Percentiles rank a stretch among this genome's conserved stretches.
These are phyloP conservation scores for Pezicula carpinea DNA, from an alignment of 2,329 filamentous ascomycete species.

Conservation along the genomic window DNA sequence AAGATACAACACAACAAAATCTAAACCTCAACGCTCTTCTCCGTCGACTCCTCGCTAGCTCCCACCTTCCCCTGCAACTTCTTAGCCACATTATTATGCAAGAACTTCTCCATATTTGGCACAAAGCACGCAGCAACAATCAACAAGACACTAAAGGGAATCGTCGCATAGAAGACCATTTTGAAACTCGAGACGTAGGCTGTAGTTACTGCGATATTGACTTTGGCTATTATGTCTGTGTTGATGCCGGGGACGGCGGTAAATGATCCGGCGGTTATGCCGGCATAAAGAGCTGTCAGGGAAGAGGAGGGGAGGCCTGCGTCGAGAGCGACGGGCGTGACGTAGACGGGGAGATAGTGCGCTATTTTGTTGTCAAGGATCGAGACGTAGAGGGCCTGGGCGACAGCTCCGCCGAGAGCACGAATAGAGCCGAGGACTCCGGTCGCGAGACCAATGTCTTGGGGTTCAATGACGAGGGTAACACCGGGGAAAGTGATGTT, in stretches of 20 bases:
- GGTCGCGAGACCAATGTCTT: slow-evolving; percentile 32
- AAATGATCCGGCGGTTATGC: slow-evolving; percentile 27
- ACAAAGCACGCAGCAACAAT: slow-evolving; percentile 28
- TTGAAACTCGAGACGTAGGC: slow-evolving; percentile 32
- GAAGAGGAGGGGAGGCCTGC: slow-evolving; percentile 34
- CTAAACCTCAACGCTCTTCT: neutral
- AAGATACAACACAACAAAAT: neutral
- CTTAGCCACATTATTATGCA: slow-evolving; percentile 30
- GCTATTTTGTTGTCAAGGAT: slow-evolving; percentile 30
- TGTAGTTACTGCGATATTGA: slow-evolving; percentile 27
- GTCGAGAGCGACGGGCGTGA: slow-evolving; percentile 29
- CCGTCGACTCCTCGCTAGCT: neutral
- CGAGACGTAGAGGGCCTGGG: slow-evolving; percentile 30
- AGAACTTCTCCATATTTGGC: slow-evolving; percentile 30
- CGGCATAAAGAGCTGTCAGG: slow-evolving; percentile 30
- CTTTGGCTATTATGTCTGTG: slow-evolving; percentile 25
- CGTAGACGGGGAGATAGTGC: slow-evolving; percentile 26
- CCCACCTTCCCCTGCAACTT: slow-evolving; percentile 22
- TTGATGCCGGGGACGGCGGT: slow-evolving; percentile 28
- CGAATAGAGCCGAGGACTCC: slow-evolving; percentile 34
- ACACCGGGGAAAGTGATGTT: slow-evolving; percentile 31
- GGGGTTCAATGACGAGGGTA: slow-evolving; percentile 30
- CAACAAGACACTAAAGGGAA: slow-evolving; percentile 30
- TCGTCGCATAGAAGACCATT: slow-evolving; percentile 31
- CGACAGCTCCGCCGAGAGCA: slow-evolving; percentile 30